Evolutionary conservation across 768 basidiomycete genomes (phyloP).

Genomic region (Leccinum barrowsii): DNA sequence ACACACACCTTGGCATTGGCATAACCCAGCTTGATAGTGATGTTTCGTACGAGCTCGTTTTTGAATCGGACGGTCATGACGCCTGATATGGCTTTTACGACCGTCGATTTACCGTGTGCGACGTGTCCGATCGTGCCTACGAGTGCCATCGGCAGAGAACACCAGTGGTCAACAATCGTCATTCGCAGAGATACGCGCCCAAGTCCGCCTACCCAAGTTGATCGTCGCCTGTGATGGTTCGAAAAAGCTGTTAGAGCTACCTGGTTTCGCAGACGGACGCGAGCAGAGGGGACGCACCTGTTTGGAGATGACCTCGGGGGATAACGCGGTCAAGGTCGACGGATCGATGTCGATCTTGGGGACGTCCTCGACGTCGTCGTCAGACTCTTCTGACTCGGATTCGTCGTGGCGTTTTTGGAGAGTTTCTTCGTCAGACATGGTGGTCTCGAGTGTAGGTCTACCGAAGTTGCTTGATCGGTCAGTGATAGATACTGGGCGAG

Average conservation of each 20-base stretch:
- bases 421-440: conserved; percentile 71
- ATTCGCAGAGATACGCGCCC: neutral
- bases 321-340: conserved; percentile 80
- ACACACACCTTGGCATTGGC: conserved; percentile 91
- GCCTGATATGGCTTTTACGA: conserved; percentile 98
- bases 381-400: conserved; percentile 70
- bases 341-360: conserved; percentile 76
- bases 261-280: neutral
- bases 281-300: conserved; percentile 52
- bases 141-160: conserved; percentile 1
- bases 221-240: conserved; percentile 74
- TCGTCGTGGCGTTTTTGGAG: conserved; percentile 60
- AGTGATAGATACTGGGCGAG: neutral
- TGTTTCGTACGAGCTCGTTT: conserved; percentile 98
- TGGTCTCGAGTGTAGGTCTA: conserved; percentile 2
- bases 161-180: neutral
- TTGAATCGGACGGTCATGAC: conserved; percentile 99
- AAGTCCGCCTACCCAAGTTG: conserved; percentile 63
- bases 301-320: conserved; percentile 88
- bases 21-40: conserved; percentile 88
- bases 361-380: conserved; percentile 48
- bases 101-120: conserved; percentile 94
- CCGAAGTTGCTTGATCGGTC: conserved; percentile 11
- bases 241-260: conserved; percentile 1
- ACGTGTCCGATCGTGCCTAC: conserved; percentile 99